phyloP scores from a whole-genome alignment of 116 monocot genomes.

The Posidonia oceanica region DNA sequence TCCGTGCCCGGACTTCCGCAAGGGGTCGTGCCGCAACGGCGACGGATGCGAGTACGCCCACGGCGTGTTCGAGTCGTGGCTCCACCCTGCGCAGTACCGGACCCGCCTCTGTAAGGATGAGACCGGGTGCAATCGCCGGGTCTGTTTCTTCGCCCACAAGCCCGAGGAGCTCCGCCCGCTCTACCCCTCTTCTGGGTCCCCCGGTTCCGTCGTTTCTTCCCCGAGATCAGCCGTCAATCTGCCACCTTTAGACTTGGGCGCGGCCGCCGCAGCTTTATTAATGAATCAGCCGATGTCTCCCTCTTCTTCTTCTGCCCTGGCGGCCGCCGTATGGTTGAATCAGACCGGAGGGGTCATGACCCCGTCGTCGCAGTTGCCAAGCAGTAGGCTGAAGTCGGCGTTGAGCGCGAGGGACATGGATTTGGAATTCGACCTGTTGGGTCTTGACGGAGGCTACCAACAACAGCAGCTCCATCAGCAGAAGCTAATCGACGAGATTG shows the following conservation, averaged over 20 bases:
- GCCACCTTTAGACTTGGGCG: conserved; percentile 31
- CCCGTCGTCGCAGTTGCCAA: conserved; percentile 6
- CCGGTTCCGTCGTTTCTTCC: conserved; percentile 9
- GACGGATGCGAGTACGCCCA: conserved; percentile 79
- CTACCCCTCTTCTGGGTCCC: conserved; percentile 3
- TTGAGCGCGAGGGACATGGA: conserved; percentile 11
- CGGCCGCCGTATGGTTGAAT: conserved; percentile 3
- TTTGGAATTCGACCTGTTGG: conserved; percentile 13
- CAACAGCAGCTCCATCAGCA: conserved; percentile 12
- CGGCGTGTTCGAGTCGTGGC: conserved; percentile 72
- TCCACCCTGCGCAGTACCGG: conserved; percentile 61
- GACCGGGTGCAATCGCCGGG: conserved; percentile 22
- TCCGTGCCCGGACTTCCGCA: conserved; percentile 23
- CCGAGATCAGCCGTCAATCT: conserved; percentile 4
- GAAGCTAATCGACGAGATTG: conserved; percentile 43
- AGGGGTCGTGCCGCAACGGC: conserved; percentile 31
- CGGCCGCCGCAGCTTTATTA: conserved; percentile 13
- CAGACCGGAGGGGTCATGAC: neutral
- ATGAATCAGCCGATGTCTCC: conserved; percentile 16
- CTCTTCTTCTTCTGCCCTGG: conserved; percentile 17
- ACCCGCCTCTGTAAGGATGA: conserved; percentile 66
- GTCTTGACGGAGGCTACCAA: conserved; percentile 1
- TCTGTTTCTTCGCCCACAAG: conserved; percentile 27
- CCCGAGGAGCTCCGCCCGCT: conserved; percentile 21
- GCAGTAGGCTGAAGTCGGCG: conserved; percentile 12